Evolutionary conservation across 306 rosid genomes (phyloP), one percentile per base, ranked within the genome.

Genomic region (Cucurbita moschata): DNA sequence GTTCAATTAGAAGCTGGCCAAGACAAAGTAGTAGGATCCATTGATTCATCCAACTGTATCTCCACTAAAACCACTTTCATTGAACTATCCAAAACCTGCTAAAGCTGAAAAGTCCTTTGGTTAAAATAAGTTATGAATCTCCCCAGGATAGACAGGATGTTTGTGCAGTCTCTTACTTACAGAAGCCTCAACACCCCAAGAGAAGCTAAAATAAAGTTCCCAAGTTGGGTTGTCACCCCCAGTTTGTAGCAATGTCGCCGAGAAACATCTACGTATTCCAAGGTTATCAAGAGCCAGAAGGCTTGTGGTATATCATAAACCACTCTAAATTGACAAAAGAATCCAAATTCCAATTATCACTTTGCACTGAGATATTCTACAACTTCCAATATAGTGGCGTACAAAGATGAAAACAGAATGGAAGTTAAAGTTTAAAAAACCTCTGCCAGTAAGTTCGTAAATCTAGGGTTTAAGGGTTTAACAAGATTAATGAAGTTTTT

Each of bases 401-500:
- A 30, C 11, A 50, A 51, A 51, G 57, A 23, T 47, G 42, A 68
- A 68, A 68, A 26, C 21, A 13, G 23, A 12, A 49, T 0, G 15
- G 13, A 39, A 26, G 21, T 50, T 38, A 13, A 51, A 26, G 46
- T 30, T 26, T 0, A 23, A 68, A 21, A 46, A 47, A 5, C 18
- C 72, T 47, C 14, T 6, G 43, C 42, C 57, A 0, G 16, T 16
- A 21, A 43, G 54, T 21, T 30, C 13, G 16, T 51, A 49, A 70
- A 70, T 35, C 21, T 69, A 69, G 73, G 73, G 73, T 69, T 70
- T 70, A 70, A 50, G 55, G 73, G 58, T 69, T 70, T 70, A 70
- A 51, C 23, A 37, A 52, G 38, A 51, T 15, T 6, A 16, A 63
- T 4, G 39, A 63, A 64, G 50, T 64, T 26, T 38, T 39, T 39